Base-by-base conservation (phyloP, 1,284 basidiomycete species). In the Malassezia nana region DNA sequence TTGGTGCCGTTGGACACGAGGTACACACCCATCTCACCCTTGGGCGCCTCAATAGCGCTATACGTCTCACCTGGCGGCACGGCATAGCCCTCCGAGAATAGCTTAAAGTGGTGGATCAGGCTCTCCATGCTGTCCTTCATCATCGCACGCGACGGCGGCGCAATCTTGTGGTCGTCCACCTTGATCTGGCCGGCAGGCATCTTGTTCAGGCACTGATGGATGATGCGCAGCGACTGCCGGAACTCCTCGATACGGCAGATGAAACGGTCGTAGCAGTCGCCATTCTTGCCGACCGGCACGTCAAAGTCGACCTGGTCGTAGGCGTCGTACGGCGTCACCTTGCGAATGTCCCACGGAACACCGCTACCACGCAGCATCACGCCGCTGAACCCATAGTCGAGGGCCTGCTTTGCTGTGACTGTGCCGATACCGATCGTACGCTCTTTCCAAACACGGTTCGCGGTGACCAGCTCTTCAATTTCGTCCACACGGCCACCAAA, bases 51-150 rank as follows among this genome's bases (percentile, higher is more conserved):
- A 66, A 98, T 96, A 4, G 92, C 89, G 50, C 83, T 84, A 79
- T 98, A 98, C 0, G 92, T 98, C 79, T 98, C 92, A 29, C 92
- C 81, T 29, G 91, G 87, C 15, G 92, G 92, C n/a, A 96, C 92
- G 26, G 61, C 87, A 78, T 89, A 98, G 18, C 92, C 92, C 76
- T 98, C 91, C 52, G 86, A 89, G 80, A 92, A 96, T 66, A 74
- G 67, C 81, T 96, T 96, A 80, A 98, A 98, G 79, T 98, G 92
- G 76, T 96, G 91, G 68, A 96, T 95, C 61, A 95, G 81, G 12
- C 86, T 84, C 78, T 95, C 62, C 91, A 96, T 96, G 76, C 84
- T 88, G 79, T 98, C 92, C 79, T 98, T 98, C 94, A 98, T 98
- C 46, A 84, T 84, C 1, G 92, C 90, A 59, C 92, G 83, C 16